Conservation (phyloP, 495 filamentous ascomycete genomes). For the Baudoinia panamericana region DNA sequence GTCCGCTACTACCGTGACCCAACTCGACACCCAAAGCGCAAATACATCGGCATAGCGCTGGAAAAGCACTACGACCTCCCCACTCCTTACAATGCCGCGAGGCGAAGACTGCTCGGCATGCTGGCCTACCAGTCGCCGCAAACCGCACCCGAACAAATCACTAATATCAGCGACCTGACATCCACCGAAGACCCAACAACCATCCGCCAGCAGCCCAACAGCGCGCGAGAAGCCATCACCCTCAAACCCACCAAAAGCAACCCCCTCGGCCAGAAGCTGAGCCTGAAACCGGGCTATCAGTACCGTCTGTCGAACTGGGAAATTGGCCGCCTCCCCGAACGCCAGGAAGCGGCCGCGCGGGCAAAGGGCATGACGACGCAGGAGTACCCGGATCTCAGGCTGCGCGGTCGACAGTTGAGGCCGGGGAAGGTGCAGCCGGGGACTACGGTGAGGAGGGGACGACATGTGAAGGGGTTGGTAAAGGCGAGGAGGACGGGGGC, state of each 20-base stretch:
- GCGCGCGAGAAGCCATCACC: background rate
- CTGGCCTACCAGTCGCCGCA: conserved; percentile 30
- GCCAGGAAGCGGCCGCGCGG: conserved; percentile 16
- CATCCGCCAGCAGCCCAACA: background rate
- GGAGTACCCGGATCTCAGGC: conserved; percentile 33
- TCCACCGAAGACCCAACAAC: background rate
- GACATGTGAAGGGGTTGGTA: conserved; percentile 44
- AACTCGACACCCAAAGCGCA: conserved; percentile 57
- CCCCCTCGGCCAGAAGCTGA: conserved; percentile 9
- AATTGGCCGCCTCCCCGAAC: conserved; percentile 58
- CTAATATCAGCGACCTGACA: background rate
- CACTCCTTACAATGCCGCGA: conserved; percentile 51
- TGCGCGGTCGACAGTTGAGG: too few relatives aligned
- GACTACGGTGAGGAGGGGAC: conserved; percentile 39
- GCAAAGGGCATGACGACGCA: conserved; percentile 12
- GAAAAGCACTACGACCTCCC: conserved; percentile 62
- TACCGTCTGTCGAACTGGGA: conserved; percentile 75
- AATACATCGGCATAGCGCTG: conserved; percentile 87
- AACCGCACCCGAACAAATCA: background rate
- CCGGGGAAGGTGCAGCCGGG: too few relatives aligned
- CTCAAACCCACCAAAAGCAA: background rate
- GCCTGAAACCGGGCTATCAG: conserved; percentile 57
- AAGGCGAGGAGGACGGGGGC: conserved; percentile 44
- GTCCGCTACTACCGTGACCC: conserved; percentile 94
- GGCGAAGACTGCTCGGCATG: conserved; percentile 59